These are phyloP conservation scores for Baudoinia panamericana DNA, from an alignment of 495 filamentous ascomycete genomes.

Conservation along the genomic window DNA sequence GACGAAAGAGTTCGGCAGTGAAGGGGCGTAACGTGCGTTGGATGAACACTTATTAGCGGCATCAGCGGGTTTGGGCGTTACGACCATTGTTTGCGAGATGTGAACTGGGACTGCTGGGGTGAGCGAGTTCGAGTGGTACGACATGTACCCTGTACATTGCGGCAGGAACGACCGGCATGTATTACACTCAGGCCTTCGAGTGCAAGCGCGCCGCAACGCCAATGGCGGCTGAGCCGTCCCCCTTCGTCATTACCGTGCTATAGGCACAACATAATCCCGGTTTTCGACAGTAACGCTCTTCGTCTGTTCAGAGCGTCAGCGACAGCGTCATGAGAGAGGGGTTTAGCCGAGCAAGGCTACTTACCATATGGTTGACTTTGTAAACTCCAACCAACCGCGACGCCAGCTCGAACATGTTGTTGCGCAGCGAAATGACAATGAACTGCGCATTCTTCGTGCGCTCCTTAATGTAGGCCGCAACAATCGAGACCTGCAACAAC, in stretches of 20 bases:
- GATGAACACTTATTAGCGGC: not conserved
- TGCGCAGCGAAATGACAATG: slow-evolving; percentile 92
- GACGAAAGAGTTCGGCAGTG: slow-evolving; percentile 94
- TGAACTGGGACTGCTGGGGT: too few relatives aligned
- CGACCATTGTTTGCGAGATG: too few relatives aligned
- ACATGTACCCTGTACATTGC: too few relatives aligned
- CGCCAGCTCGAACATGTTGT: slow-evolving; percentile 99
- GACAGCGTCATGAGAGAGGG: not conserved
- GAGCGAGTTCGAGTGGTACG: too few relatives aligned
- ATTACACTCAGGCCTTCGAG: too few relatives aligned
- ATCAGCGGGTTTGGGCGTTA: not conserved
- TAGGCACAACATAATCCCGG: slow-evolving; percentile 20
- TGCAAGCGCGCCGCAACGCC: too few relatives aligned
- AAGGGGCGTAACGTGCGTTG: slow-evolving; percentile 42
- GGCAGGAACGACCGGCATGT: too few relatives aligned
- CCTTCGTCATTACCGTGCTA: slow-evolving; percentile 10
- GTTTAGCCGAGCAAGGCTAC: slow-evolving; percentile 10
- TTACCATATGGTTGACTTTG: slow-evolving; percentile 96
- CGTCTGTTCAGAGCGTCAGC: slow-evolving; percentile 15
- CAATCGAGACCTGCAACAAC: slow-evolving; percentile 79
- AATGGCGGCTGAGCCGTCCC: too few relatives aligned
- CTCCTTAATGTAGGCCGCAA: slow-evolving; percentile 97
- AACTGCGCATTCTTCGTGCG: slow-evolving; percentile 98
- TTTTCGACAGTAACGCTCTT: slow-evolving; percentile 27
- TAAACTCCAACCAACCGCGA: slow-evolving; percentile 89